phyloP scores from a whole-genome alignment of 2,329 filamentous ascomycete species.

The Botryotinia globosa region DNA sequence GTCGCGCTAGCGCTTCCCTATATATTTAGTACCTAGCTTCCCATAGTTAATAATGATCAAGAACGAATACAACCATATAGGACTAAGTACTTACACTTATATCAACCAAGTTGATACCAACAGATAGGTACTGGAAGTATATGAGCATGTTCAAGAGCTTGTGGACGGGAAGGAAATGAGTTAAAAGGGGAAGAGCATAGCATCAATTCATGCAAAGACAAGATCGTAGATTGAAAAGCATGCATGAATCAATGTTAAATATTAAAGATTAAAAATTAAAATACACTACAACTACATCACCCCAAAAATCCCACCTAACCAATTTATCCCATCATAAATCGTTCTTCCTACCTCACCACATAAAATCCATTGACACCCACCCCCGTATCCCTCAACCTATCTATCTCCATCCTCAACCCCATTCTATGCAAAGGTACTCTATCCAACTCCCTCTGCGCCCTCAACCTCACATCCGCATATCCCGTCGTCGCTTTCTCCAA shows the following conservation, averaged over 20 bases:
- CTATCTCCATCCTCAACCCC: constrained; percentile 54
- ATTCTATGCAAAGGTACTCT: constrained; percentile 56
- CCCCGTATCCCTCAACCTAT: constrained; percentile 47
- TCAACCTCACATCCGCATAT: constrained; percentile 48
- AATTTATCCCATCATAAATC: background rate
- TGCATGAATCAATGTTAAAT: background rate
- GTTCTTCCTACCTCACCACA: constrained; percentile 33
- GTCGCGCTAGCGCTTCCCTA: no score
- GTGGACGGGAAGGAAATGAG: background rate
- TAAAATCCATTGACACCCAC: constrained; percentile 41
- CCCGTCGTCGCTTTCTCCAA: constrained; percentile 42
- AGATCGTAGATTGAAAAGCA: background rate
- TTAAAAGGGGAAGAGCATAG: background rate
- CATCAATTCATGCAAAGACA: background rate
- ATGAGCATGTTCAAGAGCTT: background rate
- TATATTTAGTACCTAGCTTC: no score
- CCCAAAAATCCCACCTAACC: no score
- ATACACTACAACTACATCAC: rapidly evolving
- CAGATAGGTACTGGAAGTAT: no score
- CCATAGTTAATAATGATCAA: no score
- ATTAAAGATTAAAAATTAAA: background rate
- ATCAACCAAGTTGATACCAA: no score
- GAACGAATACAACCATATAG: no score
- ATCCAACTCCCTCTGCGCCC: constrained; percentile 54
- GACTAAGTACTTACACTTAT: no score